Base-by-base conservation (phyloP, 2,329 filamentous ascomycete species). In the Exophiala bonariae region DNA sequence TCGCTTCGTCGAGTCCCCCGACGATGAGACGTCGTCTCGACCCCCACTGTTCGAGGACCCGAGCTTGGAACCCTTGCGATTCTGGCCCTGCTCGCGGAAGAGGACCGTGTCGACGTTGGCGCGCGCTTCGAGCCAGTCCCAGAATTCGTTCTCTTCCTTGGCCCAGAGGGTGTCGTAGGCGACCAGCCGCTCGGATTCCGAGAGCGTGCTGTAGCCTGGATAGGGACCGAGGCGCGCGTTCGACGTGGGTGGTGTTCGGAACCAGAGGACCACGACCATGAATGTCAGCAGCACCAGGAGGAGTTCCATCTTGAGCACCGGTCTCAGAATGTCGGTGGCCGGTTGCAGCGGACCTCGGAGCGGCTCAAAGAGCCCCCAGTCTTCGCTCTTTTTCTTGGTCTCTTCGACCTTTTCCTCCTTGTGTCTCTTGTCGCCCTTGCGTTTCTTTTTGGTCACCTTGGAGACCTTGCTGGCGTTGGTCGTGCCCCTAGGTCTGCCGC, bases 101-200 rank as follows among this genome's bases (percentile, higher is more conserved):
- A 66, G 60, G 38, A 72, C 63, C 3, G 74, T 72, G 46, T 89
- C 85, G 63, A 93, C 72, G 2, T 89, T 86, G 2, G 89, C 84
- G 14, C 91, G 79, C 59, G 95, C 88, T 66, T 96, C 91, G 3
- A 96, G 73, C 91, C 91, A 96, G 48, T 88, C 85, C 91, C 91
- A 96, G 8, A 96, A 72, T 59, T 93, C 89, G 56, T 81, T 89
- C 64, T 96, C 91, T 66, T 96, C 89, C 32, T 82, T 76, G 28
- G 83, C 79, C 91, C 92, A 99, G 62, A 97, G 86, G 68, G 96
- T 88, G 58, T 97, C 91, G 64, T 96, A 97, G 0, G 88, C 89
- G 2, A 86, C 83, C 13, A 90, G 71, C 4, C 90, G 81, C 45
- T 91, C 83, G 0, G 87, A 79, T 3, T 72, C 63, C 1, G 69